Base-by-base conservation (phyloP, 1,139 yeast species). In the Diutina sp. region DNA sequence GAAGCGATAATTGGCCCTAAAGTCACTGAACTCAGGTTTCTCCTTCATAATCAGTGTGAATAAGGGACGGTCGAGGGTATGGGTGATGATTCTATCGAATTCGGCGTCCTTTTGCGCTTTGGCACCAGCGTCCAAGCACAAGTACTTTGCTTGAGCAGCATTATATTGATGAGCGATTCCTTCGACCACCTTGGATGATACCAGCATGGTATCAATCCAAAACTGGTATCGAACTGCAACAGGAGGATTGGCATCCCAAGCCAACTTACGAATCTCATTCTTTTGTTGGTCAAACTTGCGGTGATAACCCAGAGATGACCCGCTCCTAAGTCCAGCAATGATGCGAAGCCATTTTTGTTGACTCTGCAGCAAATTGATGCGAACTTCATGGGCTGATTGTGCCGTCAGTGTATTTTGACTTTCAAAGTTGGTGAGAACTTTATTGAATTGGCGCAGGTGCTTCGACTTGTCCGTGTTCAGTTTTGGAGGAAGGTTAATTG, bases 401-500 rank as follows among this genome's bases (percentile, higher is more conserved):
- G 30, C 51, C 16, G 61, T 58, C 46, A 55, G 58, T 58, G 67
- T 68, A n/a, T 69, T 59, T 55, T 62, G 65, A 5, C 60, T 54
- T 60, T 76, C 79, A 58, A 65, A 68, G 58, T 64, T 71, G 50
- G 66, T 65, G 45, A 76, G 59, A 29, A 72, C 71, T 59, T 65
- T 69, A 55, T 72, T 67, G 57, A 76, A 66, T 62, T 76, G 78
- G 55, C 66, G 69, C 58, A 71, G 70, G 60, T 76, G 80, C 60
- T 71, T 74, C 14, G 68, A 61, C 54, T 69, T 73, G 60, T 76
- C 80, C 35, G 59, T 58, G 2, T 60, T 59, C 16, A 67, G 62
- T 59, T 76, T 76, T 0, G 80, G 80, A 21, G 80, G 80, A 47
- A 76, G 65, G 60, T 76, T 72, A 46, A 75, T 75, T 25, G 80